Evolutionary conservation across 768 basidiomycete species (phyloP), one percentile per base, ranked within the genome.

Genomic region (Paxillus involutus): DNA sequence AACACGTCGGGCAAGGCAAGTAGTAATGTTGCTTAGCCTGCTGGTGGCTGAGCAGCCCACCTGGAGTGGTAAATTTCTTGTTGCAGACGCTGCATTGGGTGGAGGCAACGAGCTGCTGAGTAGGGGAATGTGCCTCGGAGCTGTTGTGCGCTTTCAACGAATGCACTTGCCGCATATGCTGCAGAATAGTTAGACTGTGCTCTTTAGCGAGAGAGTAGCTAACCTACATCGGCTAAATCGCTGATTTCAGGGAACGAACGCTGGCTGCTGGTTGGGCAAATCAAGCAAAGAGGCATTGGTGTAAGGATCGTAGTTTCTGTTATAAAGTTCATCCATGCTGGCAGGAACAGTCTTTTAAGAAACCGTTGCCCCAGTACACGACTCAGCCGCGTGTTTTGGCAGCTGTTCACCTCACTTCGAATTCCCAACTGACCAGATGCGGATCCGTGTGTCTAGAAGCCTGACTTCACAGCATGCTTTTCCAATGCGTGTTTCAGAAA

Each of bases 311-410:
- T 51, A 51, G 56, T 52, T 43, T 58, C 41, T 47, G 55, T 54
- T 51, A 48, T 26, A 26, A 26, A 26, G 26, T 26, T 26, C 26
- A 26, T 26, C 26, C 26, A 26, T 5, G 26, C 26, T 26, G 26
- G 26, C 26, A 26, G 5, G 26, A 26, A 3, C 51, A 58, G 61
- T 51, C 61, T 67, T 70, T 60, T 69, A 70, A 61, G 63, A 63
- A 59, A 61, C 65, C 57, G 52, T 49, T 53, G 68, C 68, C 67
- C 68, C 65, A 60, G 55, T 52, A 61, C 67, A 68, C 67, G 67
- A 68, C 67, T 60, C 53, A 57, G 51, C 67, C 67, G 58, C 67
- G 68, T 68, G 67, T 68, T 63, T 55, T 39, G 52, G 44, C 49
- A 59, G 59, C 59, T 60, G 59, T 52, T 55, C 63, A 69, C 67